Base-by-base conservation (phyloP, 2,329 filamentous ascomycete genomes). In the Leptographium wingfieldii region DNA sequence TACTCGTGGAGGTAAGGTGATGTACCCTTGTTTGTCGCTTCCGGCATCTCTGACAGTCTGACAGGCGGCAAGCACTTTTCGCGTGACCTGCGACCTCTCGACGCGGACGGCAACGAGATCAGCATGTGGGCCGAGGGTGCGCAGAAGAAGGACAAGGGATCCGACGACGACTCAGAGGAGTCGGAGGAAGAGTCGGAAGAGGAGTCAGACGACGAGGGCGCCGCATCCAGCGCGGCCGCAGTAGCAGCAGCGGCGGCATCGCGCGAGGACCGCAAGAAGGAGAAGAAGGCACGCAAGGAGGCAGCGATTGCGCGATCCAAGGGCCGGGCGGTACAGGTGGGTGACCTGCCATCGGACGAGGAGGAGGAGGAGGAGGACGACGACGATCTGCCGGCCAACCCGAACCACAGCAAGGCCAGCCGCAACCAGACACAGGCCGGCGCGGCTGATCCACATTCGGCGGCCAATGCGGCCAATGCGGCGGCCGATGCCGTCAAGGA, bases 11-110 rank as follows among this genome's bases (percentile, higher is more conserved):
- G 92, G 92, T 92, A 76, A 67, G 81, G 69, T 19, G 40, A 19
- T 16, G 19, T n/a, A 19, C 19, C 43, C 12, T 33, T 16, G 1
- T 52, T 9, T 9, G 3, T 25, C 7, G 48, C 10, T 4, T 5
- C 3, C 7, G 12, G 27, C 27, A 12, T 31, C 12, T 19, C 49
- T 31, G 48, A 16, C 38, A 3, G 19, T 29, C 9, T 0, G 1
- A 35, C 65, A 96, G 92, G 92, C 64, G 94, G 94, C 69, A 96
- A 96, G 76, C 87, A 95, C 70, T 99, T 95, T 77, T 96, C 92
- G 66, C 87, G 90, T 66, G 86, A 96, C 72, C 84, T 97, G 55
- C 86, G 89, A 72, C 92, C 92, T 25, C 76, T 94, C 69, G 92
- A 96, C 69, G 86, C 85, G 66, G 89, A 97, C 70, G 94, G 92